These are phyloP conservation scores for Plasmodium malariae DNA, from an alignment of 169 alveolate genomes.

Conservation along the genomic window DNA sequence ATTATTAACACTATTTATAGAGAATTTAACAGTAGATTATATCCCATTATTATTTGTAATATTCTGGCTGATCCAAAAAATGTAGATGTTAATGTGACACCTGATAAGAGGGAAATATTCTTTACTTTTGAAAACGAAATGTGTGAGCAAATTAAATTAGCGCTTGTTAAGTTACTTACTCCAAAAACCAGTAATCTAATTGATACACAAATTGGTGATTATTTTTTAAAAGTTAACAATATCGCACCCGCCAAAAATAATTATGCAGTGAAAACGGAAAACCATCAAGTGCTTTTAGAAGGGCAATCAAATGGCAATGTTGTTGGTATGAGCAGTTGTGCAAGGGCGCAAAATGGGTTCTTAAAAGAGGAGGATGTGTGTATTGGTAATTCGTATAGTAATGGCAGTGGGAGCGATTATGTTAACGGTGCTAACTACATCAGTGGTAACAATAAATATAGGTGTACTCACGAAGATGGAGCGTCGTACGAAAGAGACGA, in stretches of 20 bases:
- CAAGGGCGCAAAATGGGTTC: no score
- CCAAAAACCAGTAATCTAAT: conserved; percentile 32
- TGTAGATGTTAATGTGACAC: conserved; percentile 84
- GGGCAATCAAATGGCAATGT: no score
- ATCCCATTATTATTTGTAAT: conserved; percentile 81
- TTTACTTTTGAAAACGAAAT: conserved; percentile 80
- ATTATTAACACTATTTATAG: conserved; percentile 78
- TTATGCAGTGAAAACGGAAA: background rate
- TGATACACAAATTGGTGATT: conserved; percentile 67
- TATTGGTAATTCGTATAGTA: background rate
- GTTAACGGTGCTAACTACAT: background rate
- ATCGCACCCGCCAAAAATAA: background rate
- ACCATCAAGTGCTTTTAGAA: no score
- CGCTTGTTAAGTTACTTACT: conserved; percentile 40
- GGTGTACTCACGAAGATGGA: background rate
- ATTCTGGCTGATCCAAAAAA: conserved; percentile 75
- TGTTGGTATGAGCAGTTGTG: no score
- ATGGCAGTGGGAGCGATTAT: background rate
- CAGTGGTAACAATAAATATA: background rate
- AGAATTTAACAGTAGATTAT: conserved; percentile 82
- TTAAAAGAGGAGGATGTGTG: background rate
- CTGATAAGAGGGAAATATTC: conserved; percentile 84
- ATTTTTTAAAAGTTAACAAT: conserved; percentile 47
- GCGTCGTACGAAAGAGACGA: no score
- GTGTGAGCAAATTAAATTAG: conserved; percentile 31